Base-by-base conservation (phyloP, 1,284 basidiomycete genomes). In the Gomphus sp. region DNA sequence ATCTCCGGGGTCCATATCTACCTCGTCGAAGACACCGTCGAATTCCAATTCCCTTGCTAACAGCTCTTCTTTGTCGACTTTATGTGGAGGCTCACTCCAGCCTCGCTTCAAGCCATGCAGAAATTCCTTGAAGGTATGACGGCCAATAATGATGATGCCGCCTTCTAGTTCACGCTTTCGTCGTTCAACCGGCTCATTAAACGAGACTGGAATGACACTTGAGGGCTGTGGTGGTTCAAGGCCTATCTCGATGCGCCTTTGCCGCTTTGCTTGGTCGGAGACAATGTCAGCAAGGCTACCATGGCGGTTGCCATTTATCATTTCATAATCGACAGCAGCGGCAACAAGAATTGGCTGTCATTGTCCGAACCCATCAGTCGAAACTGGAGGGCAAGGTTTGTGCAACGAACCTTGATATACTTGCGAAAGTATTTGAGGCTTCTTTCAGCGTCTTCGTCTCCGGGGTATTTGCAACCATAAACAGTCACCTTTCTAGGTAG, bases 81-180 rank as follows among this genome's bases (percentile, higher is more conserved):
- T 77, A 53, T 84, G 79, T 25, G 93, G 72, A 2, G 82, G 76
- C 51, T 85, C 83, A n/a, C 83, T 82, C 91, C 92, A 99, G 0
- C 97, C 96, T 55, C 81, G 78, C 66, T 82, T 82, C 56, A 98
- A 70, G 1, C 94, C 96, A 61, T 85, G 81, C 77, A 97, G 83
- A 72, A 92, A 98, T 74, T 99, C 96, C 73, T 98, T 99, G 71
- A 95, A 81, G 1, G 93, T 90, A 39, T 91, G 87, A 59, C 96
- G 81, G 7, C 97, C 97, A n/a, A 98, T 73, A 57, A 99, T 76
- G 58, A 98, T 77, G 47, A 87, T 79, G 0, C 93, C 95, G 4
- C 93, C 93, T 31, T 88, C 84, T 11, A 93, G 74, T 65, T 89
- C 86, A 39, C 82, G 79, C 62, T 80, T 72, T 8, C 78, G 80